A percentile compares a stretch with the other conserved stretches of the same genome.
Evolutionary conservation across 1,284 basidiomycete genomes (phyloP).

Genomic region (Cryptococcus sp.): DNA sequence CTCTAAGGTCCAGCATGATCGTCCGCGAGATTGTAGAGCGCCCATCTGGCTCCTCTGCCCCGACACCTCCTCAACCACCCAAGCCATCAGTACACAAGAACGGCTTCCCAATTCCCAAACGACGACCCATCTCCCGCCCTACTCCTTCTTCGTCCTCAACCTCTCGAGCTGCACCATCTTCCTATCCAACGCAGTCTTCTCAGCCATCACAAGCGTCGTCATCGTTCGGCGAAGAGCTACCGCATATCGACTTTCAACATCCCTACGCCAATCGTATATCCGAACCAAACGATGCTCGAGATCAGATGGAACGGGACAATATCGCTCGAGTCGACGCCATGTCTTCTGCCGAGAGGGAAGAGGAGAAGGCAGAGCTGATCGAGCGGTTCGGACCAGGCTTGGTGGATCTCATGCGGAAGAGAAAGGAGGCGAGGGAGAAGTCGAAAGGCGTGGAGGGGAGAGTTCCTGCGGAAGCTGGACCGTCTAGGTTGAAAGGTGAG

Average conservation of each 20-base stretch:
- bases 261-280: constrained; percentile 6
- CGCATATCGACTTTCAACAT: constrained; percentile 5
- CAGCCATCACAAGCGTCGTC: not conserved
- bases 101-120: constrained; percentile 3
- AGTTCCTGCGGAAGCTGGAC: not conserved
- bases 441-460: no score
- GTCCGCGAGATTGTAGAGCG: constrained; percentile 7
- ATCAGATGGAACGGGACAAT: constrained; percentile 2
- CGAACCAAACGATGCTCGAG: not conserved
- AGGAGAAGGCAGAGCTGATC: constrained; percentile 57
- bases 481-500: constrained; percentile 5
- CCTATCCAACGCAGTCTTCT: not conserved
- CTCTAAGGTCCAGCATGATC: no score
- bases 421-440: constrained; percentile 48
- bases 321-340: not conserved
- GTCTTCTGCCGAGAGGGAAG: constrained; percentile 36
- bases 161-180: not conserved
- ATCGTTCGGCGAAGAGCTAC: not conserved
- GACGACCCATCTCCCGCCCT: not conserved
- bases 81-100: not conserved
- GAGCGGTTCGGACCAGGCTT: constrained; percentile 42
- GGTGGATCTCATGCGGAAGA: constrained; percentile 1
- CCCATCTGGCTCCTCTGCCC: constrained; percentile 1
- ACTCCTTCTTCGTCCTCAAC: not conserved
- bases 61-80: constrained; percentile 5